Evolutionary conservation across 805 yeast genomes (phyloP), one percentile per base, ranked within the genome.

Genomic region (Martiniozyma abietophila): DNA sequence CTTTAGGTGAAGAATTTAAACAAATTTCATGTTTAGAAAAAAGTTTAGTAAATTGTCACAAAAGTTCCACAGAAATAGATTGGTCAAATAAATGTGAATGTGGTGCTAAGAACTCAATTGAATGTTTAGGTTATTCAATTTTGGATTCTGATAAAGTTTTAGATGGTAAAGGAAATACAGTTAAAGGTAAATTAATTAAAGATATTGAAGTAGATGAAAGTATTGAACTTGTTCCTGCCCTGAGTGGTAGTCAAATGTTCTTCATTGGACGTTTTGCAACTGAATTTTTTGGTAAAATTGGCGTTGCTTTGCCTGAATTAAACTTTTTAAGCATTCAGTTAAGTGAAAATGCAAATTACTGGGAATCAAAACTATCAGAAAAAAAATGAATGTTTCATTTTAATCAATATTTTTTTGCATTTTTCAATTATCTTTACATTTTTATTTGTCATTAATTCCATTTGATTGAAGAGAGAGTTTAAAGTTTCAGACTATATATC

Each of bases 231-330:
- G 67, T 67, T 35, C 76, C 79, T 7, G 41, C 49, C 10, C 61
- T 86, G 24, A 76, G 76, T 21, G 67, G 69, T 43, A 83, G 88
- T 12, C 96, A 88, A 59, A 56, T 83, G 21, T 84, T 83, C 51
- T 88, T 88, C 64, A 85, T 86, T 39, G 67, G 72, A 47, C 69
- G 83, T 12, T 88, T 83, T 65, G 96, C 95, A 4, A 73, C 64
- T 41, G 77, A 76, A 35, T 73, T 86, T 52, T 89, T 89, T 58
- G 57, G 61, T 29, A 77, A 74, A 45, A 70, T 85, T 16, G 67
- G 73, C 16, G 64, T 64, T 18, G 65, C 71, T 8, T 64, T 84
- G 21, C 86, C 85, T 2, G 72, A 73, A 36, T 63, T 80, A 45
- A 49, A 55, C 31, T 83, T 72, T 51, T 63, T 83, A 27, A 54